A percentile compares a stretch with the other conserved stretches of the same genome.
Conservation (phyloP, 2,329 filamentous ascomycete genomes). For the Aspergillus sp. region DNA sequence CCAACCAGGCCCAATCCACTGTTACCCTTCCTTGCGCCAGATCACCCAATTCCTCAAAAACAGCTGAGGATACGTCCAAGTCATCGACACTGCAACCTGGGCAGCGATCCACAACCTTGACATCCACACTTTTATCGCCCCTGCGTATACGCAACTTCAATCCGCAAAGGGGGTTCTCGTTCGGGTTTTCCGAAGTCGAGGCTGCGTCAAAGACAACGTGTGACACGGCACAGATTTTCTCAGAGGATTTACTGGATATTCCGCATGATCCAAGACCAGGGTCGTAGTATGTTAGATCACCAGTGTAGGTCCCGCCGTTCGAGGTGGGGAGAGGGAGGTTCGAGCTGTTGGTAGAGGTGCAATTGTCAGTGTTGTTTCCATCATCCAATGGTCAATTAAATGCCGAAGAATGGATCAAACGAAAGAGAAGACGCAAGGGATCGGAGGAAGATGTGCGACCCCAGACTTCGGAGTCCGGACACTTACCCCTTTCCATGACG, state of each 20-base stretch:
- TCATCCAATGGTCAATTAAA: neutral
- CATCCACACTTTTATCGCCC: constrained; percentile 56
- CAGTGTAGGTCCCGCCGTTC: constrained; percentile 54
- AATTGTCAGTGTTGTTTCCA: neutral
- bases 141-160: constrained; percentile 62
- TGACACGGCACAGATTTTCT: constrained; percentile 67
- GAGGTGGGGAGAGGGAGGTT: constrained; percentile 30
- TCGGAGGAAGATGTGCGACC: neutral
- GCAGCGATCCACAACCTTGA: constrained; percentile 70
- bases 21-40: constrained; percentile 48
- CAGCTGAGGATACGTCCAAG: constrained; percentile 50
- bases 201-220: constrained; percentile 65
- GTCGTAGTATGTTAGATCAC: constrained; percentile 69
- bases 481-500: constrained; percentile 15
- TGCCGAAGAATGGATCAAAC: neutral
- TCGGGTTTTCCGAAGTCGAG: constrained; percentile 54
- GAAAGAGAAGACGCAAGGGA: neutral
- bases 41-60: constrained; percentile 50
- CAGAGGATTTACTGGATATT: constrained; percentile 50
- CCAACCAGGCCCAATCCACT: constrained; percentile 54
- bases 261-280: constrained; percentile 71
- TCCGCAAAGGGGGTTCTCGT: constrained; percentile 68
- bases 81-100: constrained; percentile 50
- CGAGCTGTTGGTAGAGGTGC: constrained; percentile 2
- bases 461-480: neutral